These are phyloP conservation scores for Exserohilum turcica DNA, from an alignment of 2,329 filamentous ascomycete genomes.

Conservation along the genomic window DNA sequence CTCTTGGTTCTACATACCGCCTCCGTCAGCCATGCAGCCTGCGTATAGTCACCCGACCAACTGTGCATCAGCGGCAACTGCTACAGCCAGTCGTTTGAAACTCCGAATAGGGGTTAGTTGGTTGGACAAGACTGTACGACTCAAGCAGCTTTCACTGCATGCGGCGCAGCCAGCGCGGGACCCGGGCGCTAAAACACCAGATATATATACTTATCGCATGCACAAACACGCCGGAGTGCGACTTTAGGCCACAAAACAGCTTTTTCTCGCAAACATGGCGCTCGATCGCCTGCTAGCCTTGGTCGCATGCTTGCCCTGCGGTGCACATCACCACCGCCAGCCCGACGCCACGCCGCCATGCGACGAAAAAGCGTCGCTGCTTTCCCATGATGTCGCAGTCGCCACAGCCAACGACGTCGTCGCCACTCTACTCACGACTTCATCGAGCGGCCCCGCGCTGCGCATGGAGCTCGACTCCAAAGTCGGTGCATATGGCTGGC, in stretches of 20 bases:
- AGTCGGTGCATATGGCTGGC: conserved; percentile 37
- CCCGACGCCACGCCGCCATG: neutral
- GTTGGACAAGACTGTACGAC: neutral
- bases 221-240: neutral
- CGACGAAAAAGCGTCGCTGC: conserved; percentile 23
- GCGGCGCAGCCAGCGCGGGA: neutral
- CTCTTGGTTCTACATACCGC: too few species aligned
- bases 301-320: conserved; percentile 19
- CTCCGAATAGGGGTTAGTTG: neutral
- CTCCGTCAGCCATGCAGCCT: neutral
- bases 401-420: conserved; percentile 27
- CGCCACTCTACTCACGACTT: conserved; percentile 19
- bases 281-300: conserved; percentile 17
- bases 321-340: neutral
- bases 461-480: conserved; percentile 31
- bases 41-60: too few species aligned
- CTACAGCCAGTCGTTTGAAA: neutral
- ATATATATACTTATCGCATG: neutral
- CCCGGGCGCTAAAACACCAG: neutral
- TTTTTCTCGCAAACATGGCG: conserved; percentile 8
- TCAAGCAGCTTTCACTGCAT: neutral
- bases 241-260: neutral
- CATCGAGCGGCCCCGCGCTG: conserved; percentile 24
- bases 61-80: too few species aligned
- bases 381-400: conserved; percentile 6